Evolutionary conservation across 805 yeast species (phyloP).

Genomic region (Wickerhamomyces queroliae): DNA sequence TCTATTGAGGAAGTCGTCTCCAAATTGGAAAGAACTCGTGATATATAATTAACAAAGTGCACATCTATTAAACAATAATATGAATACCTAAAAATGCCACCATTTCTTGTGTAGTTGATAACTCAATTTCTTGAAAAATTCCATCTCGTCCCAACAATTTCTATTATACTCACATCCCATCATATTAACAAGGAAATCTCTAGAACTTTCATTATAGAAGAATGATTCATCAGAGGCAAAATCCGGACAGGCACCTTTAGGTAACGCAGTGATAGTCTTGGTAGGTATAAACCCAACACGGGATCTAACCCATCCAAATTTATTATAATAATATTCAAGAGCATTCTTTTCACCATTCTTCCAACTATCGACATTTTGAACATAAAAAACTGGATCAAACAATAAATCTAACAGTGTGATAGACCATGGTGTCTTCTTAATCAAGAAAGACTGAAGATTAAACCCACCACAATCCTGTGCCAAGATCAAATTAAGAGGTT

Average conservation of each 20-base stretch:
- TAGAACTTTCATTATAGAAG: slow-evolving; percentile 29
- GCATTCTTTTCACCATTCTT: slow-evolving; percentile 33
- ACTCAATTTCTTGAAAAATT: slow-evolving; percentile 27
- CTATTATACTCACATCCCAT: slow-evolving; percentile 32
- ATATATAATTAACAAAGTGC: slow-evolving; percentile 3
- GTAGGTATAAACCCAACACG: slow-evolving; percentile 34
- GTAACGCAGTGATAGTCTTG: slow-evolving; percentile 30
- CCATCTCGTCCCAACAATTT: slow-evolving; percentile 36
- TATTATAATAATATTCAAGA: slow-evolving; percentile 30
- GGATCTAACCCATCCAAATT: slow-evolving; percentile 34
- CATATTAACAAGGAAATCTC: slow-evolving; percentile 34
- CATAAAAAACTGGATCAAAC: slow-evolving; percentile 37
- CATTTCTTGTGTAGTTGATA: slow-evolving; percentile 27
- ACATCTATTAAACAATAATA: slow-evolving; percentile 13
- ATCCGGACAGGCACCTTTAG: slow-evolving; percentile 31
- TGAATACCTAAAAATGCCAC: slow-evolving; percentile 6
- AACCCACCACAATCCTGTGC: slow-evolving; percentile 39
- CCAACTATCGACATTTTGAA: slow-evolving; percentile 34
- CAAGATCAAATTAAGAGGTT: slow-evolving; percentile 31
- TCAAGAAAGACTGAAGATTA: slow-evolving; percentile 33
- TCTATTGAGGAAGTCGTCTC: slow-evolving; percentile 9
- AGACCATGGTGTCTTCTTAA: slow-evolving; percentile 34
- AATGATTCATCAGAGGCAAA: slow-evolving; percentile 24
- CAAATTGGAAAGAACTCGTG: slow-evolving; percentile 10
- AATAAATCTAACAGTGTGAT: slow-evolving; percentile 29